Base-by-base conservation (phyloP, 1,284 basidiomycete genomes). In the Baeospora myosura region DNA sequence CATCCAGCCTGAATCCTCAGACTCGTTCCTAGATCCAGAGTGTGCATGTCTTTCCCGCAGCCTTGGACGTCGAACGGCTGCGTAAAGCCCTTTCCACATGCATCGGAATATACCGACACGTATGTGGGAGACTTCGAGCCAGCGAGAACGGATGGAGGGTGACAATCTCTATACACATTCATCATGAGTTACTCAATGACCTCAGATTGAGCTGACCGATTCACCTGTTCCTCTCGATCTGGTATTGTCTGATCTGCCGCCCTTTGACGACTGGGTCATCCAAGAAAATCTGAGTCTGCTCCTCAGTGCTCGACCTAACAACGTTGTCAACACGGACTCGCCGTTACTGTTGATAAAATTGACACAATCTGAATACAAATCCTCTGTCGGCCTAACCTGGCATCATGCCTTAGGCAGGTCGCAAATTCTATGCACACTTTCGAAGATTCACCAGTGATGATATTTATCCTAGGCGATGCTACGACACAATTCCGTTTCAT, bases 351-450 rank as follows among this genome's bases (percentile, higher is more conserved):
- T 51, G 24, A 29, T 64, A 29, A 61, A 60, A 33, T 28, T 63
- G 25, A 56, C 56, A 1, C 28, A 60, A 4, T 45, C 53, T 4
- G 38, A 36, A 4, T 21, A 42, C 0, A 49, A 56, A 42, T 62
- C 60, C 0, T 50, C 48, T 11, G 48, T 65, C 16, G 63, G 60
- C 14, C 43, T 65, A 14, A 52, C 55, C 5, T 64, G 61, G 63
- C 53, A 65, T 40, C 62, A 65, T 40, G 49, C 45, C 3, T 49
- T 59, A n/a, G 57, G 56, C 54, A 37, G 5, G 43, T 32, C 18
- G 18, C 31, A 23, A 33, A 17, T 17, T 17, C 41, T 7, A 21
- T 2, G 16, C 29, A 23, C 10, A 41, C 14, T 2, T 33, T 18
- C 20, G 23, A 31, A 21, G 22, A 5, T 8, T 32, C 29, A 26